phyloP scores from a whole-genome alignment of 768 basidiomycete species.

The Hygrophoropsis aurantiaca region DNA sequence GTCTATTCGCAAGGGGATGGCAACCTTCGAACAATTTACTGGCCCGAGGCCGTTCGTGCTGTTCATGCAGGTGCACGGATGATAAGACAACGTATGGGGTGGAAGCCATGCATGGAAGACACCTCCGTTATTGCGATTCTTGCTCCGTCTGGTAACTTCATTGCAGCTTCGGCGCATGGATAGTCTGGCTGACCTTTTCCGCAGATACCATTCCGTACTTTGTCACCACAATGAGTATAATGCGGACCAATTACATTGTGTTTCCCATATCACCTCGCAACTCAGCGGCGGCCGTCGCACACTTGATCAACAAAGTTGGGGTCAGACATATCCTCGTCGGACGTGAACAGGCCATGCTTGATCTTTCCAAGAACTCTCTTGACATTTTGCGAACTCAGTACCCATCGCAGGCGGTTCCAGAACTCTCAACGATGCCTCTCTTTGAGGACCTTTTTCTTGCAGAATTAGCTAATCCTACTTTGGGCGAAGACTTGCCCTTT shows the following conservation, averaged over 20 bases:
- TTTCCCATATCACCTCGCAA: slow-evolving; percentile 43
- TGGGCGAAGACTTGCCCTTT: neutral
- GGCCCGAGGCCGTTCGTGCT: neutral
- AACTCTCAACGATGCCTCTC: slow-evolving; percentile 18
- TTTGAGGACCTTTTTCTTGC: neutral
- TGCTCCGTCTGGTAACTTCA: slow-evolving; percentile 8
- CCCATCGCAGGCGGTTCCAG: slow-evolving; percentile 4
- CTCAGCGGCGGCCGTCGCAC: slow-evolving; percentile 40
- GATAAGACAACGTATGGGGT: neutral
- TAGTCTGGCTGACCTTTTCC: too few relatives aligned
- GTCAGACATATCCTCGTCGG: slow-evolving; percentile 28
- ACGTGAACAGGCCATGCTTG: slow-evolving; percentile 21
- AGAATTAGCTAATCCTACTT: too few relatives aligned
- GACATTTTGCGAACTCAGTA: slow-evolving; percentile 13
- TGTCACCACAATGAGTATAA: slow-evolving; percentile 33
- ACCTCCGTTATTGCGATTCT: slow-evolving; percentile 22
- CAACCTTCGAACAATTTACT: neutral
- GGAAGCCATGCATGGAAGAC: slow-evolving; percentile 9
- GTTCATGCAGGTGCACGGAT: neutral
- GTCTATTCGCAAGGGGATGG: slow-evolving; percentile 6
- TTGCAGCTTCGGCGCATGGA: too few relatives aligned
- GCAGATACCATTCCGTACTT: slow-evolving; percentile 36
- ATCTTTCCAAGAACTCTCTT: slow-evolving; percentile 19
- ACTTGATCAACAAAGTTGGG: slow-evolving; percentile 24
- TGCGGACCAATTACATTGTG: slow-evolving; percentile 38